Conservation (phyloP, 345 rosid species). For the Psidium friedrichsthalianum region DNA sequence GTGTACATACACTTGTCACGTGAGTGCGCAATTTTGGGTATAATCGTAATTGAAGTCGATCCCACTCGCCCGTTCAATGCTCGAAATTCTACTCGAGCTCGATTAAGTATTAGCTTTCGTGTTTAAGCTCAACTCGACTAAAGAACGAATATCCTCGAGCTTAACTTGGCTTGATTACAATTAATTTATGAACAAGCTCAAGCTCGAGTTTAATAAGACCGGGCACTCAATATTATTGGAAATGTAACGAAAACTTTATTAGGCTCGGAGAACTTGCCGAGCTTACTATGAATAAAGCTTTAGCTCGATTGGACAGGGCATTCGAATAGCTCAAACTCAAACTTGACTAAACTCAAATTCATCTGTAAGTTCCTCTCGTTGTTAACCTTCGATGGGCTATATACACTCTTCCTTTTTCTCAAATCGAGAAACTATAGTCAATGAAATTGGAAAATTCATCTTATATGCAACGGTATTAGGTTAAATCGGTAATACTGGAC, state of each 20-base stretch:
- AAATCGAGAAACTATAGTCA: neutral
- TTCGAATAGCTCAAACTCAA: neutral
- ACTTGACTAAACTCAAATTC: neutral
- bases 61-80: too few species aligned
- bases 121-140: neutral
- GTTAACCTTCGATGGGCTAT: neutral
- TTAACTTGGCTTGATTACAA: neutral
- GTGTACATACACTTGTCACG: neutral
- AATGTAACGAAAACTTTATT: neutral
- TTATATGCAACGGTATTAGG: neutral
- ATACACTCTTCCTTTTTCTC: neutral
- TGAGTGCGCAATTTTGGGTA: rapidly evolving
- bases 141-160: neutral
- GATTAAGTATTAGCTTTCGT: neutral
- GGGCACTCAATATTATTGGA: neutral
- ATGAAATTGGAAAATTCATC: neutral
- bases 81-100: neutral
- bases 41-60: rapidly evolving
- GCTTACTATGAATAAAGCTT: neutral
- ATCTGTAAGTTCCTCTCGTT: neutral
- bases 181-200: neutral
- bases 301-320: neutral
- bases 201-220: neutral
- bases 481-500: neutral
- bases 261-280: neutral